Evolutionary conservation across 2,329 filamentous ascomycete species (phyloP), one percentile per base, ranked within the genome.

Genomic region (Colletotrichum plurivorum): DNA sequence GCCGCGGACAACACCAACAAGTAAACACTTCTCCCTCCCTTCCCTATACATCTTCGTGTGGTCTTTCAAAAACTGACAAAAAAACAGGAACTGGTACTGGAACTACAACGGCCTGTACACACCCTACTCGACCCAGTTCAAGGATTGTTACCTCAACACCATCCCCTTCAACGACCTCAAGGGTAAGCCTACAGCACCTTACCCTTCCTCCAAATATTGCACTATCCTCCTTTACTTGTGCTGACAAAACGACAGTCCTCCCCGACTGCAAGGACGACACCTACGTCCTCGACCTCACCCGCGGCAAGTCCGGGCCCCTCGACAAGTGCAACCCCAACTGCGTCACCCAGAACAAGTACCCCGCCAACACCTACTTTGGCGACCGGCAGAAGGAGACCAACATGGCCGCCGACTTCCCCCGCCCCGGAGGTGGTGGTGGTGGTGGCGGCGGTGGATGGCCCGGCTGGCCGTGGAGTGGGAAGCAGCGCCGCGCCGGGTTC

Each of bases 81-180:
- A 1, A 0, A 51, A 46, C 36, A 71, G 69, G 39, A 63, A 65
- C 46, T 71, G 66, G 66, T 70, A 70, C 54, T 71, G 69, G 69
- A 70, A 71, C 62, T 71, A 70, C 53, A 71, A 71, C 58, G 69
- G 69, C 22, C 67, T 71, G 22, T 71, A 71, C 67, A 70, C 67
- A 3, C 39, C 69, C 8, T 71, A 66, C 54, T 70, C 60, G 13
- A 66, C 61, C n/a, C 51, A 71, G n/a, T 58, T 70, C 56, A 70
- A 61, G 31, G 62, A 71, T n/a, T 71, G 69, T 62, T 58, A 63
- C 39, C 66, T 70, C 46, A 66, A 63, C 51, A 70, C 56, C 39
- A 71, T 65, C 43, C 56, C 56, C 10, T 66, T 66, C 61, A 68
- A 67, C 53, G 67, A 70, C 41, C 61, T 71, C 45, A 66, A 71